Evolutionary conservation across 768 basidiomycete species (phyloP), one percentile per base, ranked within the genome.

Genomic region (Agaricus sinodeliciosus): DNA sequence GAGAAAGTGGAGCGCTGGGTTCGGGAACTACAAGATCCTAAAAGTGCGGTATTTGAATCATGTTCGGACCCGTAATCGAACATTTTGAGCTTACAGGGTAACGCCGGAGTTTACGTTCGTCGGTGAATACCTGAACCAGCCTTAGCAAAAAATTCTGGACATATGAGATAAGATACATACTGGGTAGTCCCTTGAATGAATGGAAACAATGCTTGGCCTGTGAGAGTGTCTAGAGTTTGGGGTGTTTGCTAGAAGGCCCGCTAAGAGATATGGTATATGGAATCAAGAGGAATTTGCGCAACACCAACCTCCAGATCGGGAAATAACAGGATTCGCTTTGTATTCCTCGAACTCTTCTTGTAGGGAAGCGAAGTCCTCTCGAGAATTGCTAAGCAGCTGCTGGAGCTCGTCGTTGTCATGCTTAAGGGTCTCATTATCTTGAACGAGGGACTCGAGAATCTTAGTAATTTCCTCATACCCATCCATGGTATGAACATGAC

Each of bases 371-470:
- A 85, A 64, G 56, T 94, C 89, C 62, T 94, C 91, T 25, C 90
- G 78, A 1, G 87, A 77, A 46, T 91, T 87, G 2, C 78, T 67
- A 6, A 97, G 72, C 8, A 93, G 67, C 43, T 77, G 78, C 54
- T 88, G 85, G 44, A 95, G 68, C 62, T 95, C 90, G 6, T 79
- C 76, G 54, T 89, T 91, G 60, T 92, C 90, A 16, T 80, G 82
- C 65, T 89, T 90, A 48, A 94, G 69, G 22, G 75, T 75, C 58
- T 94, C 89, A 60, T 93, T 95, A 60, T 90, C 89, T 31, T 83
- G 80, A 7, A 94, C 91, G 27, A 95, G 73, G n/a, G 85, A 82
- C 63, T 92, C 90, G 12, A 96, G 70, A 11, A 93, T 82, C 49
- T 74, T 71, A 31, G 76, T 81, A 15, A 90, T 69, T 60, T 88